Base-by-base conservation (phyloP, 1,284 basidiomycete genomes). In the Heterobasidion parviporum region DNA sequence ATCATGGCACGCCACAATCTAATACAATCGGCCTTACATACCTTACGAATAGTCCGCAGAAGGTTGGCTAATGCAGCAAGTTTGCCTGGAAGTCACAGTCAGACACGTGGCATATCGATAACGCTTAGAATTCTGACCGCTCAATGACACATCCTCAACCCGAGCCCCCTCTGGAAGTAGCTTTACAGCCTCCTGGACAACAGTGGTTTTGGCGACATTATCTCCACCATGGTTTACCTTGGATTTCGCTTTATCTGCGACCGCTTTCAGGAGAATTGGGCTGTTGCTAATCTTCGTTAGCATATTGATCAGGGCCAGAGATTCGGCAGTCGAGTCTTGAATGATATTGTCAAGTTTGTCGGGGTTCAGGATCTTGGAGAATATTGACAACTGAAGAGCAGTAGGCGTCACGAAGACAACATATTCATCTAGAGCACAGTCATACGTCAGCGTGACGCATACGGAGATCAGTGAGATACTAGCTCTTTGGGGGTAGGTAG, bases 261-360 rank as follows among this genome's bases (percentile, higher is more conserved):
- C 80, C 6, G 83, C 83, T 62, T 87, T 85, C 26, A 98, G 74
- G 16, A 98, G 75, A 57, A 94, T 85, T 0, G 96, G 95, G 61
- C 94, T 93, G 66, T 93, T 98, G 74, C 92, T 94, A 58, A 98
- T 82, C 75, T 98, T 97, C 20, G 89, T 89, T 52, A 95, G 76
- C 56, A 81, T 77, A 64, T 80, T 81, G 66, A 94, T 94, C 49
- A 94, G 71, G 8, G 89, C 89, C n/a, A 95, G 77, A 1, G 89
- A 89, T 64, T 92, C 89, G 1, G 86, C 84, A 1, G 84, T 87
- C 6, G 84, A 82, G 54, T 82, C 80, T 62, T 81, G 79, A 46
- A 82, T 81, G 20, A 88, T 76, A 56, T 78, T 80, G 62, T 84
- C 82, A 34, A 87, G 71, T 62, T 79, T 82, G 56, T 83, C 82